phyloP scores from a whole-genome alignment of 768 basidiomycete genomes.

The Xerocomus potaroensis region DNA sequence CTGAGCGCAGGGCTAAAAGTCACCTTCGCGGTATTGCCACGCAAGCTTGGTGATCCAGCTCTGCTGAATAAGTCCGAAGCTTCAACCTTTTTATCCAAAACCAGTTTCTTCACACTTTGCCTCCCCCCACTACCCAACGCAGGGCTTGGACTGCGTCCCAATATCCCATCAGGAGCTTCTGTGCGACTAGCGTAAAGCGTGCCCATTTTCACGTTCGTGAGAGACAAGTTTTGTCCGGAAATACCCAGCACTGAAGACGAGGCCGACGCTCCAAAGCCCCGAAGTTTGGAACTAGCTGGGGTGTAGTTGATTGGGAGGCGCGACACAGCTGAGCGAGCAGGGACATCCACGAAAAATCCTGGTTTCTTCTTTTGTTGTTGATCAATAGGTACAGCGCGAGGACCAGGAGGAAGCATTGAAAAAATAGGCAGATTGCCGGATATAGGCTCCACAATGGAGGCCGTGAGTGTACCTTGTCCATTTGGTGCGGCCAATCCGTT shows the following conservation, averaged over 20 bases:
- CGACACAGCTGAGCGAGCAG: conserved; percentile 66
- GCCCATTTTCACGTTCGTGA: conserved; percentile 53
- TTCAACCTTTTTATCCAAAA: conserved; percentile 81
- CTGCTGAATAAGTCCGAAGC: conserved; percentile 65
- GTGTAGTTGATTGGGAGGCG: conserved; percentile 62
- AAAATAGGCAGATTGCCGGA: conserved; percentile 68
- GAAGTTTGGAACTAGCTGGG: conserved; percentile 58
- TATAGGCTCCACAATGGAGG: conserved; percentile 87
- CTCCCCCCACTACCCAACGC: conserved; percentile 64
- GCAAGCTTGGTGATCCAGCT: conserved; percentile 34
- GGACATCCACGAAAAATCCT: conserved; percentile 72
- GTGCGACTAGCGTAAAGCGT: conserved; percentile 50
- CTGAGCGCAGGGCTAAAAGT: conserved; percentile 74
- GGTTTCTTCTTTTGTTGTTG: conserved; percentile 69
- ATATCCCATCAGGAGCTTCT: conserved; percentile 58
- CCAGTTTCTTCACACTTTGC: conserved; percentile 90
- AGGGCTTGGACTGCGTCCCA: conserved; percentile 54
- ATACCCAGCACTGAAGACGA: conserved; percentile 33
- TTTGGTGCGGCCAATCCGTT: conserved; percentile 41
- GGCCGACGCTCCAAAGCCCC: conserved; percentile 57
- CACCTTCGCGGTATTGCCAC: conserved; percentile 41
- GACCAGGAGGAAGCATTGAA: conserved; percentile 69
- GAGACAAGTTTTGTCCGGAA: conserved; percentile 35
- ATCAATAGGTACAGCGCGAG: conserved; percentile 57
- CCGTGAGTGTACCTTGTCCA: conserved; percentile 61